Conservation (phyloP, 2,329 filamentous ascomycete species). For the Alternaria brassicae region DNA sequence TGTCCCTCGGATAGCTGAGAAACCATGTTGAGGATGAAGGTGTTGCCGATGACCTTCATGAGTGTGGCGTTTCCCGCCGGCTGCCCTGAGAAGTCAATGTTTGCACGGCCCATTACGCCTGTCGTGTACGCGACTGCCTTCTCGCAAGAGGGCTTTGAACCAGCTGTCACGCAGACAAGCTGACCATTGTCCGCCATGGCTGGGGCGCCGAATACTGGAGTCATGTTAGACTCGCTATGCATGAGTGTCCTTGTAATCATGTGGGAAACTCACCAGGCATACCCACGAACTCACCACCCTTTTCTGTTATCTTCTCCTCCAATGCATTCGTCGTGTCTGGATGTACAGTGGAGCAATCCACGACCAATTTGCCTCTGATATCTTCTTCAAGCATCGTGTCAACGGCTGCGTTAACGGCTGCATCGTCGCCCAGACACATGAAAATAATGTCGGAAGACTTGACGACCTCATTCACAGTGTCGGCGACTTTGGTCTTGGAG, state of each 20-base stretch:
- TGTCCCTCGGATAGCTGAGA: slow-evolving; percentile 80
- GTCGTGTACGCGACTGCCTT: slow-evolving; percentile 73
- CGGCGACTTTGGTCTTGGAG: slow-evolving; percentile 69
- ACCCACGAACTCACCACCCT: slow-evolving; percentile 77
- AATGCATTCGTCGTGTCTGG: slow-evolving; percentile 77
- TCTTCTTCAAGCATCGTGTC: slow-evolving; percentile 62
- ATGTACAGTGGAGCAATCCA: slow-evolving; percentile 89
- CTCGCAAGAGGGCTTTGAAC: slow-evolving; percentile 65
- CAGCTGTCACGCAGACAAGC: slow-evolving; percentile 76
- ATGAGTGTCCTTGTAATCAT: slow-evolving; percentile 4
- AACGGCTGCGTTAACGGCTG: slow-evolving; percentile 71
- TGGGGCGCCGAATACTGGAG: slow-evolving; percentile 71
- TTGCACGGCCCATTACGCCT: slow-evolving; percentile 72
- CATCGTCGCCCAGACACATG: slow-evolving; percentile 80
- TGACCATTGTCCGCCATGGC: slow-evolving; percentile 73
- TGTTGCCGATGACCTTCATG: slow-evolving; percentile 86
- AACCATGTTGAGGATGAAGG: slow-evolving; percentile 83
- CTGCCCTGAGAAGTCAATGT: slow-evolving; percentile 74
- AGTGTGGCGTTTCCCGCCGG: slow-evolving; percentile 72
- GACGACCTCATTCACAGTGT: slow-evolving; percentile 71
- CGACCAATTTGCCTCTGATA: slow-evolving; percentile 75
- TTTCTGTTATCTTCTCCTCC: slow-evolving; percentile 63
- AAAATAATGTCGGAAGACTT: slow-evolving; percentile 79
- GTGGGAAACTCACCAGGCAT: slow-evolving; percentile 59
- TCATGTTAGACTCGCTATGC: slow-evolving; percentile 18